Base-by-base conservation (phyloP, 208 protist genomes). In the Leishmania tarentolae region DNA sequence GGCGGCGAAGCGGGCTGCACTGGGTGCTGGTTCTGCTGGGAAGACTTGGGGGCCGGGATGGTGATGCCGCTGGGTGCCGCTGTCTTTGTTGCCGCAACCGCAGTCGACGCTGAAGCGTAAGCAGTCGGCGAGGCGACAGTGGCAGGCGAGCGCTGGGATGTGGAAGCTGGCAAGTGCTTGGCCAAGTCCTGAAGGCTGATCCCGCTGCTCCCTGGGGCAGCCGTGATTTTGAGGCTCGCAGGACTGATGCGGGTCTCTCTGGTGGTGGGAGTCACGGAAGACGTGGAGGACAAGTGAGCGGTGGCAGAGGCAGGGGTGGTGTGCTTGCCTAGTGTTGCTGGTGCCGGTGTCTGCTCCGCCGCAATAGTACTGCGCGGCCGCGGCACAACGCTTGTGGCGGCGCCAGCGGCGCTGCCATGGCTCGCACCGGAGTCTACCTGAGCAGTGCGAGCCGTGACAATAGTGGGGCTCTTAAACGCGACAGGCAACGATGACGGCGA, bases 311-410 rank as follows among this genome's bases (percentile, higher is more conserved):
- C 79, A 7, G 83, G 83, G 13, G 82, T 86, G 35, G 78, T 0
- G 5, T 78, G 77, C 75, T 72, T 82, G n/a, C 72, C 63, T 21
- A 78, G 21, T 35, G 52, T 57, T 50, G 47, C 21, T 61, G 72
- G 13, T 50, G 50, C 21, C 44, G 57, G 40, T 28, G 76, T 46
- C 31, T 81, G 78, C 56, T 82, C 63, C 17, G 79, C 66, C 5
- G 77, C 75, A 44, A 76, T 72, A 15, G 88, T 86, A 63, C 88
- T 92, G 79, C 91, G 89, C 24, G 89, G 86, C 75, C 87, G 89
- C 76, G 88, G 89, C 78, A 93, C 85, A 28, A 88, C 40, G 28
- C 69, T 80, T 65, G 37, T 9, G 31, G 46, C 37, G 65, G 31
- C 70, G 65, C 42, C 37, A 28, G 52, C 71, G 28, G 57, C 76